Evolutionary conservation across 2,329 filamentous ascomycete genomes (phyloP), one percentile per base, ranked within the genome.

Genomic region (Gaeumannomyces sp.): DNA sequence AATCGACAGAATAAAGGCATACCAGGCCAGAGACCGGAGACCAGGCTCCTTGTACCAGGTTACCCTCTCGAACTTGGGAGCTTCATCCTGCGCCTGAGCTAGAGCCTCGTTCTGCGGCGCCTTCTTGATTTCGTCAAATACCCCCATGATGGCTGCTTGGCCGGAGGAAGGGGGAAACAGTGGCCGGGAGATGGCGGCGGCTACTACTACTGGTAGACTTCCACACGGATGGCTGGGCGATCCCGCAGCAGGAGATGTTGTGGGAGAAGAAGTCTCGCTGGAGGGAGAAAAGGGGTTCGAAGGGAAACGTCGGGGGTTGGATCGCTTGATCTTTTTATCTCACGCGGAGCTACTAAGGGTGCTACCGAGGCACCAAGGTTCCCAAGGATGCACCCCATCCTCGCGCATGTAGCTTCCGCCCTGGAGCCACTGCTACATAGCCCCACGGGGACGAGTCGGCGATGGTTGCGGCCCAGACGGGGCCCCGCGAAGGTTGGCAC

Each of bases 41-140:
- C 82, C 82, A n/a, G 82, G 80, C 45, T 85, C 81, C 68, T 77
- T 81, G 61, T 71, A 80, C 83, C 83, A 85, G 68, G 79, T 73
- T 62, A 86, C 81, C 66, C 68, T 76, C 70, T 80, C 78, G 66
- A 84, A 81, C 64, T 79, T 71, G 67, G 81, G 81, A 19, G 80
- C 79, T 67, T 83, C 80, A 62, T 79, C 78, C 69, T 78, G 77
- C 64, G 78, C 79, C 50, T 65, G 65, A 50, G 59, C 62, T 16
- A 65, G 62, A 45, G 69, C 70, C 59, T 70, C 67, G 45, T 68
- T 66, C 59, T 69, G 67, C 45, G 71, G 71, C 67, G 68, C 29
- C 13, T 50, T 13, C 38, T 62, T 62, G n/a, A 56, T 69, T 68
- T 71, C 72, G 65, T 65, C 60, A 66, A 74, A 67, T 62, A 73